Base-by-base conservation (phyloP, 805 yeast genomes). In the Ogataea neopini region DNA sequence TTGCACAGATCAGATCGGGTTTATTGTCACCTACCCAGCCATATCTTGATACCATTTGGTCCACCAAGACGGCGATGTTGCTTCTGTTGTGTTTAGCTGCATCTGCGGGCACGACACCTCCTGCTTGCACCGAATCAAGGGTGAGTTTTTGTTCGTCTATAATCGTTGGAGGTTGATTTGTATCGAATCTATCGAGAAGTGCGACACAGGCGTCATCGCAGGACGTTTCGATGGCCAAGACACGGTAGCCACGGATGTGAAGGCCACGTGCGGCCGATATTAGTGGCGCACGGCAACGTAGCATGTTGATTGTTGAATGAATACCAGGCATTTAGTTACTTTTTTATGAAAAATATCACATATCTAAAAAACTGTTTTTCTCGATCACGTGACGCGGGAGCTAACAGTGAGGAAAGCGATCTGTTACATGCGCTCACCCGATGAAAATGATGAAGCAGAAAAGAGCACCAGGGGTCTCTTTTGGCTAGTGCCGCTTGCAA, bases 151-250 rank as follows among this genome's bases (percentile, higher is more conserved):
- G 56, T 50, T 91, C 89, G 19, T 74, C 81, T 2, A 88, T 44
- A 1, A 85, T 66, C 0, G 54, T 65, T 0, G 87, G 82, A 2
- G 77, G 69, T 20, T 63, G 55, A 1, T 62, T 55, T 1, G 57
- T 52, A 1, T 59, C 55, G 6, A 42, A 50, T 44, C 90, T 71
- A 33, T 84, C 83, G 2, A 91, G 62, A 6, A 92, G 68, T 0
- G 96, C 87, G 2, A 90, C 92, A 56, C 97, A 90, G 0, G 97
- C 79, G 65, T 94, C 99, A 66, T 94, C 99, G 62, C 99, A 94
- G 0, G 97, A 88, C 0, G 96, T 81, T 62, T 94, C 99, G 11
- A 94, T 80, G 0, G 97, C 94, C 18, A 94, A 69, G 0, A 91
- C 94, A 36, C 73, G 74, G 62, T 87, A 88, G 4, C 18, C 10